Base-by-base conservation (phyloP, 1,139 yeast species). In the Suhomyces atakaporum region DNA sequence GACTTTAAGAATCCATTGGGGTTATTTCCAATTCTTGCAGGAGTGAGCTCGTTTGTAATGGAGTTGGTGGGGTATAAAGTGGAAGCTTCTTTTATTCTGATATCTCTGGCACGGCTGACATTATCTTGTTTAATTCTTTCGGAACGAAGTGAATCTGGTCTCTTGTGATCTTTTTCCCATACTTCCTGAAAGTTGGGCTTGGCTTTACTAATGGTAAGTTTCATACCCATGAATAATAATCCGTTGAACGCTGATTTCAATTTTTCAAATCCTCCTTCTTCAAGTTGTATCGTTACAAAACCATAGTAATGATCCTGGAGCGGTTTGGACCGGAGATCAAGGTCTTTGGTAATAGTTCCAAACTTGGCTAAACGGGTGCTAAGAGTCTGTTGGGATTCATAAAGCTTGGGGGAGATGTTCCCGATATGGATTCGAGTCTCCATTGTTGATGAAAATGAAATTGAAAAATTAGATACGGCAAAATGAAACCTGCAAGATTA, bases 161-260 rank as follows among this genome's bases (percentile, higher is more conserved):
- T 51, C 46, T 52, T 49, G 6, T 55, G 40, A 45, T 73, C 83
- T 25, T 56, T 53, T 26, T 59, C 57, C 79, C 81, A 74, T 25
- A 62, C 53, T 22, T 66, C 68, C 16, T 60, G 40, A 42, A 49
- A 70, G 5, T 47, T 45, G 4, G 63, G 58, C 32, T 63, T 67
- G 15, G 83, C 81, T 29, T 51, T 53, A 29, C 72, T 77, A 5
- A 90, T 63, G 1, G 68, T 64, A 26, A 90, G 62, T 42, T 74
- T 78, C 33, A 81, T 70, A 1, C 95, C 96, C 73, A 85, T 87
- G 58, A 75, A 90, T 26, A 73, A 73, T 1, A 83, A 76, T 15
- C 90, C 94, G 54, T 86, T 75, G 43, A 86, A 73, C 1, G 84
- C 66, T 5, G 63, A 57, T 42, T 74, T 73, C 41, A 90, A 61